These are phyloP conservation scores for Turritis glabra DNA, from an alignment of 345 rosid genomes.

Conservation along the genomic window DNA sequence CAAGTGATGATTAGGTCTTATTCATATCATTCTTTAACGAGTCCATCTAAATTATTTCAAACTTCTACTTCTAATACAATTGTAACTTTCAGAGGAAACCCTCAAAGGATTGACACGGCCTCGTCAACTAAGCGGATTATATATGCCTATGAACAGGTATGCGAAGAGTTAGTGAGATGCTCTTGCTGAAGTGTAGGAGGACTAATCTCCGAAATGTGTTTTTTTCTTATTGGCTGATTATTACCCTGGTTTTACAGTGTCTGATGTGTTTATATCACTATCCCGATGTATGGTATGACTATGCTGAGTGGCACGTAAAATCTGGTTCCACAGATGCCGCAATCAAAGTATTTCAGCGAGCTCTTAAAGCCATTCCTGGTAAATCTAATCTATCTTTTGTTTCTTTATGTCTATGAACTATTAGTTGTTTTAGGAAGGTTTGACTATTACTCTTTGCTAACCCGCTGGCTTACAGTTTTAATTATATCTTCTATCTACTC, in stretches of 20 bases:
- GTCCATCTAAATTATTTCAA: constrained; percentile 3
- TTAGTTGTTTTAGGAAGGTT: not conserved
- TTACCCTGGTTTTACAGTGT: constrained; percentile 56
- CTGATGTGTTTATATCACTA: constrained; percentile 94
- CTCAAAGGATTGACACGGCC: constrained; percentile 84
- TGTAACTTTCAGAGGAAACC: constrained; percentile 72
- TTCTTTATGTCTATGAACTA: constrained; percentile 13
- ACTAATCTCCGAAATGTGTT: constrained; percentile 13
- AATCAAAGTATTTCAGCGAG: constrained; percentile 90
- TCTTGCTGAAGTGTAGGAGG: constrained; percentile 5
- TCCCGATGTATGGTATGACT: constrained; percentile 94
- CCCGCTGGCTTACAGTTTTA: not conserved
- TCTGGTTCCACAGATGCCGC: constrained; percentile 86
- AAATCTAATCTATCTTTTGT: constrained; percentile 11
- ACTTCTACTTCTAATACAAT: constrained; percentile 5
- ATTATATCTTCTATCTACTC: not conserved
- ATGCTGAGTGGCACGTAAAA: constrained; percentile 92
- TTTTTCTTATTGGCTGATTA: constrained; percentile 18
- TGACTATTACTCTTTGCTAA: constrained; percentile 19
- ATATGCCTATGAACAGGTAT: constrained; percentile 93
- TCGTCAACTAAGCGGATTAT: constrained; percentile 78
- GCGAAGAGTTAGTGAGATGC: constrained; percentile 14
- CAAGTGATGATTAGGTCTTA: constrained; percentile 13
- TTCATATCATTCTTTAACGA: not conserved
- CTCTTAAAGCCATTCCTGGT: constrained; percentile 96